These are phyloP conservation scores for Thielaviopsis cerberus DNA, from an alignment of 2,329 filamentous ascomycete genomes.

Conservation along the genomic window DNA sequence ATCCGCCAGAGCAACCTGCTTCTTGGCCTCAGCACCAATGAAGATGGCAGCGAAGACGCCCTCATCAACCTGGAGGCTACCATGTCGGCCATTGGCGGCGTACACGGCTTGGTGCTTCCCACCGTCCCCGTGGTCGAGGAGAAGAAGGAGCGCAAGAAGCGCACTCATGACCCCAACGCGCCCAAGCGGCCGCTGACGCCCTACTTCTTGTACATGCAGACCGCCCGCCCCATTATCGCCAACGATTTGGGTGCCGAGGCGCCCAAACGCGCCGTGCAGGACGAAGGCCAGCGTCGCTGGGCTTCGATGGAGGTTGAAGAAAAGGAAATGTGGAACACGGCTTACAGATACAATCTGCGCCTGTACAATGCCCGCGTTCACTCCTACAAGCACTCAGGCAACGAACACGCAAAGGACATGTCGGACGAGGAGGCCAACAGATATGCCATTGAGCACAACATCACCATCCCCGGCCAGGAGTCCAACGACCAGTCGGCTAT, in stretches of 20 bases:
- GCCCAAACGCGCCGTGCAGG: slow-evolving; percentile 70
- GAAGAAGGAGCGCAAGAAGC: slow-evolving; percentile 82
- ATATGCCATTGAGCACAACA: slow-evolving; percentile 40
- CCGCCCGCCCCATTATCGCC: slow-evolving; percentile 66
- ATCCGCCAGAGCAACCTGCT: slow-evolving; percentile 75
- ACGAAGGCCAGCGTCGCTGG: slow-evolving; percentile 78
- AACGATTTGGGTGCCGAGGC: slow-evolving; percentile 55
- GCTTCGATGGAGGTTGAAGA: slow-evolving; percentile 53
- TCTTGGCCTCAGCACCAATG: slow-evolving; percentile 42
- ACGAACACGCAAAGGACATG: slow-evolving; percentile 40
- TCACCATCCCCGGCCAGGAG: slow-evolving; percentile 33
- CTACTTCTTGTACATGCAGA: slow-evolving; percentile 88
- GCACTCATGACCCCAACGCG: slow-evolving; percentile 73
- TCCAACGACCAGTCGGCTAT: slow-evolving; percentile 35
- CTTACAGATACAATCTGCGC: slow-evolving; percentile 48
- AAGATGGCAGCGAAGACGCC: slow-evolving; percentile 24
- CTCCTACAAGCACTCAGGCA: slow-evolving; percentile 40
- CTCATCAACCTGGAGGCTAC: slow-evolving; percentile 33
- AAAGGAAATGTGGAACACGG: slow-evolving; percentile 51
- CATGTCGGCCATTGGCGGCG: slow-evolving; percentile 28
- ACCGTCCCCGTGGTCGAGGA: slow-evolving; percentile 35
- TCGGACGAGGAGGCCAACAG: slow-evolving; percentile 38
- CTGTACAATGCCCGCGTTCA: slow-evolving; percentile 47
- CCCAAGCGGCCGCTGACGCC: slow-evolving; percentile 87
- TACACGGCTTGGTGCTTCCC: slow-evolving; percentile 21